Evolutionary conservation across 805 yeast genomes (phyloP), one percentile per base, ranked within the genome.

Genomic region (Starmerella potacharoeniae): DNA sequence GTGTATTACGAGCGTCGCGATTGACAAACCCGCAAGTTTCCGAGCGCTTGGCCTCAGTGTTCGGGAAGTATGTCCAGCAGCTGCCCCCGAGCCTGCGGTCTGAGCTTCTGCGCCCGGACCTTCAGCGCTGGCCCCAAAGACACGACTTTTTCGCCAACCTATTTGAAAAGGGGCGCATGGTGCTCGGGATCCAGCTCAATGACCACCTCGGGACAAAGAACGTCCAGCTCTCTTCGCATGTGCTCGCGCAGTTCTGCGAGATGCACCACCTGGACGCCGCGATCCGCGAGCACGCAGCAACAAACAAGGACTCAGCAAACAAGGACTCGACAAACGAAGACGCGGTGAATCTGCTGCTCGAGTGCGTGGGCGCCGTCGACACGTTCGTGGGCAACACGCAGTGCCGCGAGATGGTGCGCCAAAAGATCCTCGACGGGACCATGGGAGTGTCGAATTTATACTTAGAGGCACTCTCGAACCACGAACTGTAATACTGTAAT

Each of bases 191-290:
- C 5, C 48, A 52, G n/a, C 39, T 58, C 28, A 63, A 63, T 43
- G 56, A 53, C 16, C 57, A 54, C 29, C 51, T 63, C 13, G 65
- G 66, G 8, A 62, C 66, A 7, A 64, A 60, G 28, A 60, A 47
- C 16, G 60, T 60, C 5, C 50, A 28, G 30, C 17, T 60, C 9
- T 46, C 58, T n/a, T 28, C 34, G 5, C 29, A 14, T 7, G 54
- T 62, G 8, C 14, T 63, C 3, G 42, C 47, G 16, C 45, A 34
- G 41, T 63, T 46, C 36, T 58, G 57, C 6, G 56, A 44, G 3
- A 22, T 41, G 5, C 55, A 54, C 54, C 49, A 34, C 6, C 22
- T 46, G 8, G 49, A 17, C 16, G 16, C 58, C 2, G 13, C 49
- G 4, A 49, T 41, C 55, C 43, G 7, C 11, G 29, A n/a, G 7